Evolutionary conservation across 768 basidiomycete species (phyloP), one percentile per base, ranked within the genome.

Genomic region (Mycena filopes): DNA sequence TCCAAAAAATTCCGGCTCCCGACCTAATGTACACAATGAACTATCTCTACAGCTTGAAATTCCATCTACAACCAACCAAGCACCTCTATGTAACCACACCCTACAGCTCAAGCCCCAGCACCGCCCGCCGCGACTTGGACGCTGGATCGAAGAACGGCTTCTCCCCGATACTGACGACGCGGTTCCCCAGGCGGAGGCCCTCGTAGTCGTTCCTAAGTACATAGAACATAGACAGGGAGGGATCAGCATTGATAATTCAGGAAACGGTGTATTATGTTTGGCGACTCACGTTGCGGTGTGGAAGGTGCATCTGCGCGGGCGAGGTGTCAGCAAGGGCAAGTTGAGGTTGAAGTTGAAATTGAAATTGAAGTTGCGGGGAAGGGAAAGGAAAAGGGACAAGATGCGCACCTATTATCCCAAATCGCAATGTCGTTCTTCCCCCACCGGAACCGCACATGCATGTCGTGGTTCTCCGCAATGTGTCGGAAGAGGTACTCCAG

Each of bases 391-490:
- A n/a, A n/a, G n/a, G n/a, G n/a, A n/a, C n/a, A n/a, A 16, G 10
- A 41, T 10, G 11, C 51, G 38, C 29, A 76, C 45, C 86, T 74
- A 71, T 89, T 89, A 60, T 87, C 87, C 88, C 87, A 89, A 69
- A 89, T 86, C 0, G 88, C 88, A 26, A 88, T 71, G 58, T 84
- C 84, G 68, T 87, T 82, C 42, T 71, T 70, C 36, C 75, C 73
- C 86, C 88, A 89, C 21, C 81, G 80, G 79, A 79, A 85, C 26
- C 84, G 78, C 46, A 79, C 78, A 67, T 86, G 86, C 20, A 87
- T 74, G 73, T 88, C 87, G 68, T 89, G 88, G 75, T 87, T 88
- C 70, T 87, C 82, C 1, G 84, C 72, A 57, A 87, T 74, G 65
- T 86, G 85, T 12, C 80, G 76, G 60, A 76, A 77, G n/a, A 89